Base-by-base conservation (phyloP, 345 rosid species). In the Pugionium cornutum region DNA sequence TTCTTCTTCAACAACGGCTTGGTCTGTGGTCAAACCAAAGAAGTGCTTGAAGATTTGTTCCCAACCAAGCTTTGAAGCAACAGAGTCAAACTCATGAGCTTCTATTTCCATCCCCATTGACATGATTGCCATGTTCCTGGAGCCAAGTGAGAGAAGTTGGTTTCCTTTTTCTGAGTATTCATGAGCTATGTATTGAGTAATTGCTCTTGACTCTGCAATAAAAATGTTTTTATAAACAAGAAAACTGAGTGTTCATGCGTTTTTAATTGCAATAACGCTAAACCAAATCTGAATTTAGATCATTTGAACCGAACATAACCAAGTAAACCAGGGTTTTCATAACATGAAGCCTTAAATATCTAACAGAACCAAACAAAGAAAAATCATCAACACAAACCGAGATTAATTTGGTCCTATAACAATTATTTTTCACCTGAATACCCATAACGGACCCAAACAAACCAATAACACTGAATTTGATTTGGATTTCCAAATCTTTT, bases 31-130 rank as follows among this genome's bases (percentile, higher is more conserved):
- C 45, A 49, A 40, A 29, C 77, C 79, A 25, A 6, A 44, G 4
- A 41, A 52, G 7, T 35, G 27, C 43, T 72, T 62, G 58, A 50
- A 5, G 31, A 54, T 25, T 33, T 56, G 66, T 47, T 75, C 79
- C 52, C 55, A 48, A 0, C 46, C 49, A 18, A 77, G 67, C 60
- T 72, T 72, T 42, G 82, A 66, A 57, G 64, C 74, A 39, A 51
- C 65, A 18, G 79, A 36, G 7, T 62, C 73, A 50, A 76, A 88
- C 30, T 86, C 82, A 11, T 83, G 91, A 3, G 81, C 80, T 73
- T 91, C 96, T 6, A 83, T 72, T 31, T 80, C 81, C 1, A 75
- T 75, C 26, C 73, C 72, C 47, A 59, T 51, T 5, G 62, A 42
- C 5, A 67, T 1, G 3, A 46, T 18, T 26, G 77, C 73, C 72